These are phyloP conservation scores for Eleusine coracana DNA, from an alignment of 176 grass and related monocot species.

Conservation along the genomic window DNA sequence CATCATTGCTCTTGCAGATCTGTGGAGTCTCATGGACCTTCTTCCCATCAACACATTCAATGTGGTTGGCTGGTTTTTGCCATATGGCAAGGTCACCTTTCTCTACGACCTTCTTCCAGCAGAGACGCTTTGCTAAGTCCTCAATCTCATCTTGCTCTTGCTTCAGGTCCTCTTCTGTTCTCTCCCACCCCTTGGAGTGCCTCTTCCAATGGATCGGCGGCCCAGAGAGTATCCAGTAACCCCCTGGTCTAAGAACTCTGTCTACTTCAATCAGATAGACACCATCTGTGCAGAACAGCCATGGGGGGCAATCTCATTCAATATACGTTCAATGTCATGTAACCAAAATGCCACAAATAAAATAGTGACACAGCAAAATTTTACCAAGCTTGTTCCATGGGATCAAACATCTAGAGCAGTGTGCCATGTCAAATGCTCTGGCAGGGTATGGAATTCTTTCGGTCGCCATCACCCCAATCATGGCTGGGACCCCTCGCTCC, in stretches of 20 bases:
- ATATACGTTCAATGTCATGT: not conserved
- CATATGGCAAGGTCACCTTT: constrained; percentile 89
- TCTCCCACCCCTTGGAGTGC: constrained; percentile 79
- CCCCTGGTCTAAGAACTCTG: constrained; percentile 84
- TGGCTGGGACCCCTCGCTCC: constrained; percentile 74
- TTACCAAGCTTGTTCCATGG: constrained; percentile 81
- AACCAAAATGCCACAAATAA: not conserved
- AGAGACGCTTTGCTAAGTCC: constrained; percentile 62
- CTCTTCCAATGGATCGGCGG: constrained; percentile 85
- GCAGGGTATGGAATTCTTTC: constrained; percentile 80
- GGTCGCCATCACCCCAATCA: constrained; percentile 78
- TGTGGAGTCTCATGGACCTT: constrained; percentile 45
- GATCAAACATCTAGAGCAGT: constrained; percentile 93
- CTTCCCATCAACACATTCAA: constrained; percentile 60
- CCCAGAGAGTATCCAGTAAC: constrained; percentile 88
- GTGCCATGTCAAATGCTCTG: constrained; percentile 90
- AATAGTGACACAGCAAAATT: not conserved
- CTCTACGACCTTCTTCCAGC: constrained; percentile 92
- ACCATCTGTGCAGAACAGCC: constrained; percentile 48
- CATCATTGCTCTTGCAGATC: constrained; percentile 60
- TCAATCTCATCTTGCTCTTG: constrained; percentile 91
- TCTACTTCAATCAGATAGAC: constrained; percentile 83
- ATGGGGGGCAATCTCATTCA: not conserved
- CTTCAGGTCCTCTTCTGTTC: constrained; percentile 83
- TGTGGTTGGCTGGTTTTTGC: constrained; percentile 83